Conservation (phyloP, 768 basidiomycete species). For the Tricholomella constricta region DNA sequence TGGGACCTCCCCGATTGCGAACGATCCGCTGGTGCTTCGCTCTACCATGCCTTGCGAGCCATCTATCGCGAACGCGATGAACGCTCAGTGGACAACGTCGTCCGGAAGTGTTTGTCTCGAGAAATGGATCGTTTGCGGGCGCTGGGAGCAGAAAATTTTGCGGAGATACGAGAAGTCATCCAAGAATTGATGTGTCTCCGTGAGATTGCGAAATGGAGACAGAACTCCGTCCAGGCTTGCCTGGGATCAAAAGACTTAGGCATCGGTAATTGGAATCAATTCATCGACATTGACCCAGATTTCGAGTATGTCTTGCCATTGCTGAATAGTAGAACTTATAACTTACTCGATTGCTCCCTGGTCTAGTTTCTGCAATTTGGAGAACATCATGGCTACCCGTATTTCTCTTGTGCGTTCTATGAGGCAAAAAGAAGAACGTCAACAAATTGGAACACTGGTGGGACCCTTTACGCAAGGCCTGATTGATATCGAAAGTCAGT, state of each 20-base stretch:
- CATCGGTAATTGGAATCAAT: conserved; percentile 38
- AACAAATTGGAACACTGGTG: conserved; percentile 71
- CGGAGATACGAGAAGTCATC: conserved; percentile 68
- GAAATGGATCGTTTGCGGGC: conserved; percentile 66
- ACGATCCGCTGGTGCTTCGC: conserved; percentile 50
- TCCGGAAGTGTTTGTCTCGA: conserved; percentile 51
- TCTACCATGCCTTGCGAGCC: conserved; percentile 81
- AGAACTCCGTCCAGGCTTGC: conserved; percentile 31
- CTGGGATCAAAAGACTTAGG: conserved; percentile 35
- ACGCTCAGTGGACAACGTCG: conserved; percentile 43
- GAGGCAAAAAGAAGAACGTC: conserved; percentile 68
- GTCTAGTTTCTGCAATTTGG: conserved; percentile 66
- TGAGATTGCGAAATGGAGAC: conserved; percentile 72
- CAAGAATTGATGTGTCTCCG: conserved; percentile 80
- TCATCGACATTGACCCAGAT: conserved; percentile 49
- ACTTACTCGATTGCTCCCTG: background rate
- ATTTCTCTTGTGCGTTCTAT: conserved; percentile 78
- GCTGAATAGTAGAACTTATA: background rate
- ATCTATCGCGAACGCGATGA: conserved; percentile 78
- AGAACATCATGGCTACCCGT: conserved; percentile 79
- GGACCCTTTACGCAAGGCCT: conserved; percentile 55
- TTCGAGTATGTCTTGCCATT: conserved; percentile 61
- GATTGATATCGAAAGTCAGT: conserved; percentile 62
- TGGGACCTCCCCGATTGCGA: conserved; percentile 88
- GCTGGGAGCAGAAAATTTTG: conserved; percentile 78